A percentile compares a stretch with the other conserved stretches of the same genome.
phyloP scores from a whole-genome alignment of 441 rosid species.

The Aquilaria agallochum region DNA sequence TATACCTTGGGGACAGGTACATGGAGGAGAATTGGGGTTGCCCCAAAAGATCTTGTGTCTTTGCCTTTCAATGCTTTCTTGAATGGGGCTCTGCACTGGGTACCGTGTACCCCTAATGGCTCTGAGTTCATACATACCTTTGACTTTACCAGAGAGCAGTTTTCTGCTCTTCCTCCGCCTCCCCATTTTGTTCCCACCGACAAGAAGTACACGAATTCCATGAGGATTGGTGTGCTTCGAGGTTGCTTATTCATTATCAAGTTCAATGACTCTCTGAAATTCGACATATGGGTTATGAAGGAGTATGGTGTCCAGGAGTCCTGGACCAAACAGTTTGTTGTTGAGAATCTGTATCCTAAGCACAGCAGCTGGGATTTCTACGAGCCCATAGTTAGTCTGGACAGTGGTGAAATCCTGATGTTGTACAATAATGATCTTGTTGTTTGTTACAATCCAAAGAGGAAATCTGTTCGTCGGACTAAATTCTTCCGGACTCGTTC shows the following conservation, averaged over 20 bases:
- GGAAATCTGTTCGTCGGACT: conserved; percentile 1
- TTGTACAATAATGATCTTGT: conserved; percentile 3
- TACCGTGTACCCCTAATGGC: conserved; percentile 1
- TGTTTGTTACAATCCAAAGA: conserved; percentile 6
- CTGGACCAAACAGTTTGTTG: conserved; percentile 5
- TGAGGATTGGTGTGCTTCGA: conserved; percentile 7
- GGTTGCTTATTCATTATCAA: conserved; percentile 5
- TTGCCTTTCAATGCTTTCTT: conserved; percentile 20
- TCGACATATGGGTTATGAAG: conserved; percentile 10
- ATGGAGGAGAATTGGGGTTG: conserved; percentile 15
- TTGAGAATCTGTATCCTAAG: conserved; percentile 9
- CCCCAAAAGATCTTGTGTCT: conserved; percentile 9
- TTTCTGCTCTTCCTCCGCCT: conserved; percentile 6
- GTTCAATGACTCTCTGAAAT: conserved; percentile 2
- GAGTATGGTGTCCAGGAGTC: conserved; percentile 11
- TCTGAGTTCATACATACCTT: conserved; percentile 12
- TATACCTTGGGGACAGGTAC: conserved; percentile 15
- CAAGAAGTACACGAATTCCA: conserved; percentile 2
- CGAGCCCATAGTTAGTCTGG: conserved; percentile 1
- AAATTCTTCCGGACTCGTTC: conserved; percentile 12
- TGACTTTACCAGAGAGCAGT: conserved; percentile 15
- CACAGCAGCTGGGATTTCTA: conserved; percentile 6
- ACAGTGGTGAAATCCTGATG: conserved; percentile 4
- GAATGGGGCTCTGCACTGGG: conserved; percentile 21
- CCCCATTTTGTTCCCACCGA: conserved; percentile 1